Percentiles rank a stretch among this genome's conserved stretches.
phyloP scores from a whole-genome alignment of 805 yeast species.

The Debaryomyces tyrocola region DNA sequence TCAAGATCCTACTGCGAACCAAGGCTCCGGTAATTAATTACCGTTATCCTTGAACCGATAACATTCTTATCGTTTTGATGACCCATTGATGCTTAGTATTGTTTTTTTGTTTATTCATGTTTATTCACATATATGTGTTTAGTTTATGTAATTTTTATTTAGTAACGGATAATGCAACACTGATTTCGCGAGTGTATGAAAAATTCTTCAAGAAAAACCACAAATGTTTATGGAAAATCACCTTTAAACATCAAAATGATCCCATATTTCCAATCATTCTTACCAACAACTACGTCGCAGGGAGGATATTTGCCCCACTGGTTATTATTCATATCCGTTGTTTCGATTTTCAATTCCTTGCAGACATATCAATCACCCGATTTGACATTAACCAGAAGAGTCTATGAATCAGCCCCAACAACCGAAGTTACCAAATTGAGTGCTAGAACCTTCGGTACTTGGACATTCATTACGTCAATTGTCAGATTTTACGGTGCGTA shows the following conservation, averaged over 20 bases:
- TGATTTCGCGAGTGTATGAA: background rate
- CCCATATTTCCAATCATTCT: slow-evolving; percentile 12
- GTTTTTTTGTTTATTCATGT: background rate
- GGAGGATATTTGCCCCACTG: slow-evolving; percentile 38
- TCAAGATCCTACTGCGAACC: slow-evolving; percentile 69
- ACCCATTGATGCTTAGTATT: background rate
- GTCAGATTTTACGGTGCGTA: slow-evolving; percentile 88
- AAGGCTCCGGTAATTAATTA: background rate
- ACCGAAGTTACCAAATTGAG: slow-evolving; percentile 56
- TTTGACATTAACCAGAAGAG: slow-evolving; percentile 70
- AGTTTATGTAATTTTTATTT: background rate
- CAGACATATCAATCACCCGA: slow-evolving; percentile 79
- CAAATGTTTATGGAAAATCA: background rate
- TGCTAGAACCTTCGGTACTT: slow-evolving; percentile 97
- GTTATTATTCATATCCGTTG: slow-evolving; percentile 64
- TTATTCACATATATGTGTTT: background rate
- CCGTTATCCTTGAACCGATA: background rate
- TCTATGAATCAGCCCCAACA: slow-evolving; percentile 60
- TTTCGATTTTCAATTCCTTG: slow-evolving; percentile 86
- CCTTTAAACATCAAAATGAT: slow-evolving; percentile 7
- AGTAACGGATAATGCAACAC: background rate
- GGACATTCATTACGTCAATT: slow-evolving; percentile 88
- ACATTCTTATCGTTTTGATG: background rate
- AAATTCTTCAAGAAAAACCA: background rate
- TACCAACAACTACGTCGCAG: slow-evolving; percentile 16